phyloP scores from a whole-genome alignment of 139 green algal genomes.

The Monoraphidium neglectum region DNA sequence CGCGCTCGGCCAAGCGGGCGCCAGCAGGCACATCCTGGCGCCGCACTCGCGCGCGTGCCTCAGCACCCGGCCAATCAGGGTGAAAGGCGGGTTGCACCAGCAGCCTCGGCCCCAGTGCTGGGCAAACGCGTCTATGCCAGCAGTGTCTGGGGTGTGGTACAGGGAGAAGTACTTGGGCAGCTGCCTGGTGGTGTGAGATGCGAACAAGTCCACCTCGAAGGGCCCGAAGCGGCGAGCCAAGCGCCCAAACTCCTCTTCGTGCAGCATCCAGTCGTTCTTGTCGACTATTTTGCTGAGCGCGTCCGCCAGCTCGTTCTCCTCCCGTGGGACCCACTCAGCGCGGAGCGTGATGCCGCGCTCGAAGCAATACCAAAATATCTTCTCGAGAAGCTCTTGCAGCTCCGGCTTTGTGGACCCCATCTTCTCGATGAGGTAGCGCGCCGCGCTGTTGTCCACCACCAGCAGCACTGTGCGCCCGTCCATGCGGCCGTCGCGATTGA shows the following conservation, averaged over 20 bases:
- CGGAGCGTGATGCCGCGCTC: neutral
- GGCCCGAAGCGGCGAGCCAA: slow-evolving; percentile 6
- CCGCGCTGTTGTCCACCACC: neutral
- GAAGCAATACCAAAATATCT: slow-evolving; percentile 9
- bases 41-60: neutral
- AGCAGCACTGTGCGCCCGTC: neutral
- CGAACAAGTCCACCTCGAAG: slow-evolving; percentile 25
- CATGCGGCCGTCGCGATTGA: neutral
- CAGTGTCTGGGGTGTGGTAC: slow-evolving; percentile 18
- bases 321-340: slow-evolving; percentile 11
- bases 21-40: slow-evolving; percentile 5
- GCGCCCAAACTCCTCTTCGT: neutral
- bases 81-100: slow-evolving; percentile 16
- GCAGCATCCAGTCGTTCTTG: slow-evolving; percentile 10
- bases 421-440: slow-evolving; percentile 16
- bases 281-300: slow-evolving; percentile 9
- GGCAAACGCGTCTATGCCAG: slow-evolving; percentile 25
- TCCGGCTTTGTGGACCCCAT: neutral
- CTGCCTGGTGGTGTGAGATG: slow-evolving; percentile 15
- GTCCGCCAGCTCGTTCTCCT: slow-evolving; percentile 3
- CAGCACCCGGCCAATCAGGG: neutral
- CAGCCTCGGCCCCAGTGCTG: neutral
- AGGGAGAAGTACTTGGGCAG: slow-evolving; percentile 17
- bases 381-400: neutral
- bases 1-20: neutral